Evolutionary conservation across 257 asterid species (phyloP).

Genomic region (Voacanga thouarsii): DNA sequence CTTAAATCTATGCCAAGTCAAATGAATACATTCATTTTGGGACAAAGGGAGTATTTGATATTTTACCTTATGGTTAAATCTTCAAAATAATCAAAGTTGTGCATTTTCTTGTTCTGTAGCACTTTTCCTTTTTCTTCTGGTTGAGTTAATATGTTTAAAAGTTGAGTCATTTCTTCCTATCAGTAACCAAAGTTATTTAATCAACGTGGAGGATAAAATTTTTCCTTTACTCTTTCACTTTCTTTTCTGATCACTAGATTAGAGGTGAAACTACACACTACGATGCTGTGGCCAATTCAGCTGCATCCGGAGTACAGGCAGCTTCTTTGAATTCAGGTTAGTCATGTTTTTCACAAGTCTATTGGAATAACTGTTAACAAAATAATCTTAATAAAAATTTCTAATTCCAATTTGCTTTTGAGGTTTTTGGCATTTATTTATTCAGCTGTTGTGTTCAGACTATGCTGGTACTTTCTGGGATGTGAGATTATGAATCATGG

Average conservation of each 20-base stretch:
- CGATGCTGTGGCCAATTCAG: constrained; percentile 93
- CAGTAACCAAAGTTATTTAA: background rate
- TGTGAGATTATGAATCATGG: background rate
- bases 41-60: background rate
- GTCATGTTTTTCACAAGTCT: background rate
- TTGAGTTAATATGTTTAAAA: background rate
- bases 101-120: background rate
- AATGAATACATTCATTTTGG: background rate
- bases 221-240: constrained; percentile 8
- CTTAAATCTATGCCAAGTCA: background rate
- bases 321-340: constrained; percentile 83
- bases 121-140: background rate
- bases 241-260: constrained; percentile 45
- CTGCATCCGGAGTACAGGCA: constrained; percentile 91
- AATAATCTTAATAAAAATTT: background rate
- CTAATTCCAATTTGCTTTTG: background rate
- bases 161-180: background rate
- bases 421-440: background rate
- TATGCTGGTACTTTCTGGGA: background rate
- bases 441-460: background rate
- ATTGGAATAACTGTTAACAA: background rate
- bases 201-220: background rate
- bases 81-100: background rate
- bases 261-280: constrained; percentile 94
- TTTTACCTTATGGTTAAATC: background rate